Percentiles rank a stretch among this genome's conserved stretches.
These are phyloP conservation scores for Hygrophoropsis aurantiaca DNA, from an alignment of 768 basidiomycete species.

Conservation along the genomic window DNA sequence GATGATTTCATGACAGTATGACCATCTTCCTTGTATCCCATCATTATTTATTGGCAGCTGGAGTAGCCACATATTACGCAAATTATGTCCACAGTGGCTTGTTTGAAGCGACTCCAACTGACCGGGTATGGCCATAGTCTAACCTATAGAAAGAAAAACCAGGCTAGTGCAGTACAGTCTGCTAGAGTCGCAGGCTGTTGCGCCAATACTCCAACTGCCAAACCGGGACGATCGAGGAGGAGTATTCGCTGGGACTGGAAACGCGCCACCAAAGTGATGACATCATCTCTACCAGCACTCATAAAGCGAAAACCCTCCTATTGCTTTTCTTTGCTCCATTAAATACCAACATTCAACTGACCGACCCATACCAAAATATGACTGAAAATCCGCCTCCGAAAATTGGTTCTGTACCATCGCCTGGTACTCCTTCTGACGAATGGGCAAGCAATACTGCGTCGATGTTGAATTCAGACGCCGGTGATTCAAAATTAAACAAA, in stretches of 20 bases:
- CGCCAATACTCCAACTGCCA: too few species aligned
- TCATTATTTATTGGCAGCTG: too few species aligned
- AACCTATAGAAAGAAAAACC: too few species aligned
- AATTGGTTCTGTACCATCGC: slow-evolving; percentile 12
- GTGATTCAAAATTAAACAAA: slow-evolving; percentile 2
- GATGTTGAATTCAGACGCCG: slow-evolving; percentile 11
- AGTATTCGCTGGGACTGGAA: too few species aligned
- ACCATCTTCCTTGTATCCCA: too few species aligned
- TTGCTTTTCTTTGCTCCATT: background rate
- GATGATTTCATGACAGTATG: too few species aligned
- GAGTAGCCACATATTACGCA: too few species aligned
- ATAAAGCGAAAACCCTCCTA: background rate
- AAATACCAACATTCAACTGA: background rate
- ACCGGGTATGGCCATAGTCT: too few species aligned
- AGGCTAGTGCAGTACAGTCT: too few species aligned
- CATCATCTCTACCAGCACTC: background rate
- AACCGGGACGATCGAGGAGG: too few species aligned
- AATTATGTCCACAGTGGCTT: too few species aligned
- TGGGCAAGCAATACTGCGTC: slow-evolving; percentile 15
- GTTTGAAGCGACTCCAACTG: too few species aligned
- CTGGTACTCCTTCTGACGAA: slow-evolving; percentile 16
- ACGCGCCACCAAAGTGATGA: background rate
- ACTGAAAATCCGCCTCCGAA: slow-evolving; percentile 10
- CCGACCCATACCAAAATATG: slow-evolving; percentile 1
- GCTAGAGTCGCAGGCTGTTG: background rate